Evolutionary conservation across 2,329 filamentous ascomycete genomes (phyloP), one percentile per base, ranked within the genome.

Genomic region (Paecilomyces niveus): DNA sequence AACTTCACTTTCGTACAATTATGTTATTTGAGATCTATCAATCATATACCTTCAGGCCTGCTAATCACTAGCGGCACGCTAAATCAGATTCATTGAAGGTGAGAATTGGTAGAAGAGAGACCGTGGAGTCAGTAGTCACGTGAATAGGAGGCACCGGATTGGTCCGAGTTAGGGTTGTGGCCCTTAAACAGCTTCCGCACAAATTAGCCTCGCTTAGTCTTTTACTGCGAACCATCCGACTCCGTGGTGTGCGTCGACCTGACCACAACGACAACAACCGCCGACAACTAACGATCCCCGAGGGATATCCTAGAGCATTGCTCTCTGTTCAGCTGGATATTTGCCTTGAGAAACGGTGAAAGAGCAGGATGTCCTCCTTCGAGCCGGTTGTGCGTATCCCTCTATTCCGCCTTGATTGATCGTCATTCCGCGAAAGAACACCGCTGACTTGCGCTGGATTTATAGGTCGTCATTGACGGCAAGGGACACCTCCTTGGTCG

Each of bases 401-500:
- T 59, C 62, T 13, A 39, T 59, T 10, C 29, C 52, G 32, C 26
- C 39, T 32, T 21, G 55, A 50, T 56, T 15, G 55, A 62, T 53
- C 54, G 32, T 53, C 50, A 24, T 13, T 52, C 21, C 26, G 60
- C 57, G 58, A 55, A 35, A 26, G 53, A 52, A 57, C 55, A 65
- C 70, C 62, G 69, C 78, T 67, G 76, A 81, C 74, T 75, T 61
- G 67, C 77, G 56, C 72, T 77, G n/a, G 70, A 63, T 64, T 66
- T 69, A 66, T 71, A 96, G 92, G 88, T 97, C 84, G 90, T 97
- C 84, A 96, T 99, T 80, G 94, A 99, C 88, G 94, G 92, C 90
- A 99, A 99, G 89, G 94, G 94, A 83, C 94, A 99, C 84, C 89
- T 99, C 80, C 92, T 99, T 81, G 94, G 94, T 85, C 93, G 94